These are phyloP conservation scores for Diutina sp. DNA, from an alignment of 1,139 yeast genomes.

Conservation along the genomic window DNA sequence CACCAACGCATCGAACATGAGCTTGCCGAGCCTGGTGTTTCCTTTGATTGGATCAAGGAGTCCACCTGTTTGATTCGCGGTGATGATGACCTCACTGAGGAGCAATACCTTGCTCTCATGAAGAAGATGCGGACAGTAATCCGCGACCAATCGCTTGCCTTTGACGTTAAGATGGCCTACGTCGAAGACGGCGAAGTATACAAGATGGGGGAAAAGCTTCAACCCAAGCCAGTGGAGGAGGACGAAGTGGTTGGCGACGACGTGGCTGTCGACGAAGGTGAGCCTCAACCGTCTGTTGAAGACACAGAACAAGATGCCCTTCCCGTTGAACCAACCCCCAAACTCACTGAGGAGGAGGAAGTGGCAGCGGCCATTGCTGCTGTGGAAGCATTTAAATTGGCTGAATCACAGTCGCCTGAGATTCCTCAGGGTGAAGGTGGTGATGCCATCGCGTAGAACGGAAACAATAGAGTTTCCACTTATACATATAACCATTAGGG, in stretches of 20 bases:
- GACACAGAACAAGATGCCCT: neutral
- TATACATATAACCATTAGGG: neutral
- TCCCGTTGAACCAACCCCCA: neutral
- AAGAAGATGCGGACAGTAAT: constrained; percentile 18
- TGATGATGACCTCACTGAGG: constrained; percentile 21
- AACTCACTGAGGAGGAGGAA: neutral
- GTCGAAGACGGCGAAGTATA: constrained; percentile 28
- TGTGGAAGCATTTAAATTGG: neutral
- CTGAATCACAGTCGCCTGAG: neutral
- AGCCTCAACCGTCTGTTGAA: neutral
- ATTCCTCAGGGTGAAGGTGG: neutral
- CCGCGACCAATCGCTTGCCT: constrained; percentile 30
- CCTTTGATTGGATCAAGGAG: constrained; percentile 26
- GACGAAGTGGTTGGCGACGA: constrained; percentile 73
- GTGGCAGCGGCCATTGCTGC: neutral
- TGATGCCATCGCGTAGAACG: neutral
- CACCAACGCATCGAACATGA: constrained; percentile 28
- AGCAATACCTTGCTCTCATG: constrained; percentile 19
- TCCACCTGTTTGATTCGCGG: constrained; percentile 28
- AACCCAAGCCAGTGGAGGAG: constrained; percentile 56
- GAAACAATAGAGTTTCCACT: neutral
- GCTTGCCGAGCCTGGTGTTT: constrained; percentile 13
- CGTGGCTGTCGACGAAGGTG: neutral
- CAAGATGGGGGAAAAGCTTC: constrained; percentile 60
- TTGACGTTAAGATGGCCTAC: constrained; percentile 33